Conservation (phyloP, 228 moss, liverwort and hornwort species). For the Sphagnum fallax region DNA sequence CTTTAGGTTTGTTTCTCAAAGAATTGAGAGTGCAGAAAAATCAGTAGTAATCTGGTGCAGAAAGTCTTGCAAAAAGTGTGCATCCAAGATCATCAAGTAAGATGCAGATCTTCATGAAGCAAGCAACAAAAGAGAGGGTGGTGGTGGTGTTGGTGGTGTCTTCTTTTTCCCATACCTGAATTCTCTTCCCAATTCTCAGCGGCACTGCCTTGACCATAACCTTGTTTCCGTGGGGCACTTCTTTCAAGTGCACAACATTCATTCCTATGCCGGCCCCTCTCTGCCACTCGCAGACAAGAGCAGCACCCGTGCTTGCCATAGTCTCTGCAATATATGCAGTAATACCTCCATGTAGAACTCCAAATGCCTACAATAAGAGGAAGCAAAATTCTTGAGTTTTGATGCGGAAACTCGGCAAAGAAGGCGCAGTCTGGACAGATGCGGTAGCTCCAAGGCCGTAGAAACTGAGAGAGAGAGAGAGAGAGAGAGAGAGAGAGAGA, state of each 20-base stretch:
- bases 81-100: neutral
- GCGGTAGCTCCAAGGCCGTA: neutral
- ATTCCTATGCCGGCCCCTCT: slow-evolving; percentile 33
- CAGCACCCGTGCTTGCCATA: slow-evolving; percentile 20
- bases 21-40: neutral
- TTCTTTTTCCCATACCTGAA: slow-evolving; percentile 16
- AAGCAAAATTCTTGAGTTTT: neutral
- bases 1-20: neutral
- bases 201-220: slow-evolving; percentile 23
- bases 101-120: neutral
- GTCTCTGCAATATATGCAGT: slow-evolving; percentile 40
- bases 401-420: neutral
- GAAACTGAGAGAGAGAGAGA: neutral
- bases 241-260: slow-evolving; percentile 28
- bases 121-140: neutral
- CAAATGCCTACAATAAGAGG: slow-evolving; percentile 23
- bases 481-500: neutral
- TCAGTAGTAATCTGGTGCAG: neutral
- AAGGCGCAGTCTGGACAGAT: neutral
- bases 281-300: slow-evolving; percentile 1
- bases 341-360: slow-evolving; percentile 41
- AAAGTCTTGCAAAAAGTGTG: neutral
- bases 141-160: neutral
- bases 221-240: slow-evolving; percentile 16
- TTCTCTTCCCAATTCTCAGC: slow-evolving; percentile 22